Evolutionary conservation across 345 rosid genomes (phyloP).

Genomic region (Rhodamnia rubescens): DNA sequence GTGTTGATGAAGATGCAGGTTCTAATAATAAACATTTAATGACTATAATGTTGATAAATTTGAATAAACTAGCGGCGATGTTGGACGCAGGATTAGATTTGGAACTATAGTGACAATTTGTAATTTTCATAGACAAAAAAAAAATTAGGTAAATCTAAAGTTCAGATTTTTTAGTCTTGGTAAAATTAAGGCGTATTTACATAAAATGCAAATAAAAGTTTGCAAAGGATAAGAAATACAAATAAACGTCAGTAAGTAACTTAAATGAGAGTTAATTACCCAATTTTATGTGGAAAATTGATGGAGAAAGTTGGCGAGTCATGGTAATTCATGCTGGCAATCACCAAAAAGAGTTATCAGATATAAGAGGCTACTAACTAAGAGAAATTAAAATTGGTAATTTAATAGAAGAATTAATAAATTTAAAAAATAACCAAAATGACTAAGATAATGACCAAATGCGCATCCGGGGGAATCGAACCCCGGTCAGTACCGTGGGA

Average conservation of each 20-base stretch:
- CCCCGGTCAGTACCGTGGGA: slow-evolving; percentile 81
- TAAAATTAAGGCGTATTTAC: background rate
- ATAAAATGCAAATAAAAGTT: background rate
- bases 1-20: background rate
- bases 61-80: background rate
- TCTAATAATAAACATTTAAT: background rate
- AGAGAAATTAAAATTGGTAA: background rate
- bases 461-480: slow-evolving; percentile 97
- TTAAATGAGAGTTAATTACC: background rate
- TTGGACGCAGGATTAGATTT: background rate
- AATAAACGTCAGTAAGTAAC: background rate
- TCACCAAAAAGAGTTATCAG: background rate
- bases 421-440: background rate
- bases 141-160: background rate
- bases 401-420: background rate
- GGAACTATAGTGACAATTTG: background rate
- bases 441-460: no score
- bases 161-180: background rate
- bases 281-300: background rate
- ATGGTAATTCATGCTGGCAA: background rate
- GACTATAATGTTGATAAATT: background rate
- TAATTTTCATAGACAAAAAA: background rate
- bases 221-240: background rate
- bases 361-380: background rate
- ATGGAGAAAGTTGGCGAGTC: background rate